Evolutionary conservation across 1,284 basidiomycete species (phyloP), one percentile per base, ranked within the genome.

Genomic region (Apiotrichum sp.): DNA sequence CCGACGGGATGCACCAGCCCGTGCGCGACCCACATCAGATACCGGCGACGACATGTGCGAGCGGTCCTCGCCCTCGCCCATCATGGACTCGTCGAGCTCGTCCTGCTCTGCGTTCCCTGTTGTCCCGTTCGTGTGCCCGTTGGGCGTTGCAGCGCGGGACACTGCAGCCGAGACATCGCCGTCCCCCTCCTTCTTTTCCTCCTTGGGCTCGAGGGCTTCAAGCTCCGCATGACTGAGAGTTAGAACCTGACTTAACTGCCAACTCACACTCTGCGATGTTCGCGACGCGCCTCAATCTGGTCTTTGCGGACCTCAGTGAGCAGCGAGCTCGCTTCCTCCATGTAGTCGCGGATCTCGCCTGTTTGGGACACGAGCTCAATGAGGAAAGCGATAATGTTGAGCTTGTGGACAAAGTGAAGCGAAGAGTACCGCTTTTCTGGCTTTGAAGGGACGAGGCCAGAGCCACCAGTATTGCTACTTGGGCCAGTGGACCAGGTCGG

Each of bases 251-350:
- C 22, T n/a, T 13, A 14, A 14, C 9, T 8, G 39, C 13, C 6
- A 34, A 83, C 89, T 78, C 72, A 92, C 89, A 86, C 81, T 69
- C 87, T 84, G 75, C 90, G 93, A 77, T 87, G 87, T 64, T 86
- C 81, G 59, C 93, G 81, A 73, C 93, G 93, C 52, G 93, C 84
- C 64, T 98, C 95, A 39, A 95, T 89, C 74, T 93, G 90, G 74
- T 95, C 91, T 78, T 98, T 98, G 62, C 95, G 80, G 50, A 96
- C 80, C 44, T 93, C 89, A 9, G 96, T 98, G 58, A 98, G 77
- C 62, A 87, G 85, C 63, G 87, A 83, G 67, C 93, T 93, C 66
- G 89, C 91, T 52, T 85, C 83, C 65, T 98, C 96, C 83, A 98
- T 89, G 67, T 89, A 90, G 10, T 81, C 76, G 69, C 93, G 88